These are phyloP conservation scores for Usnea hakonensis DNA, from an alignment of 495 filamentous ascomycete species.

Conservation along the genomic window DNA sequence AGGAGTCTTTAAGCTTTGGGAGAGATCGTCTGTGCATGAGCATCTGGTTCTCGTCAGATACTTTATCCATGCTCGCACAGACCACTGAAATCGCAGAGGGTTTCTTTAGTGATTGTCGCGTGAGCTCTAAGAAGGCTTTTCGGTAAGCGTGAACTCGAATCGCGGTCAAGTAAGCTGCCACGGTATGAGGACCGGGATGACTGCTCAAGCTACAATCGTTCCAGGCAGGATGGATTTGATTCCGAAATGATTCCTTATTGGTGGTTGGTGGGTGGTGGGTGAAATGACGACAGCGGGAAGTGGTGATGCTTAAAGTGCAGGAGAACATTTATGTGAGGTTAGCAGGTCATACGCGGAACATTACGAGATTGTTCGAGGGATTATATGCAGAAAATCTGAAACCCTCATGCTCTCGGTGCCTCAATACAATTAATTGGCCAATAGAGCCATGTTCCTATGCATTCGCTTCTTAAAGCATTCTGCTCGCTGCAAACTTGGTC, in stretches of 20 bases:
- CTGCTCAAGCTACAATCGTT: background rate
- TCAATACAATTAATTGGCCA: background rate
- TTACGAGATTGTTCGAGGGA: background rate
- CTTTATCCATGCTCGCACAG: too few species aligned
- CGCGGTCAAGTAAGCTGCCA: background rate
- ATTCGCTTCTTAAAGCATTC: background rate
- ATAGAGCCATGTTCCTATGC: conserved; percentile 1
- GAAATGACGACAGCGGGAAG: background rate
- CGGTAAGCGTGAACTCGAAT: background rate
- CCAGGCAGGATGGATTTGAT: background rate
- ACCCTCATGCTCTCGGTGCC: background rate
- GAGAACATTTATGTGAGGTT: background rate
- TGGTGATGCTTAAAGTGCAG: background rate
- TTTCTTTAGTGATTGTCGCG: background rate
- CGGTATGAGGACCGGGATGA: background rate
- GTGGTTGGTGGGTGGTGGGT: background rate
- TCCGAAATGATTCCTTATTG: background rate
- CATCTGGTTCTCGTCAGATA: background rate
- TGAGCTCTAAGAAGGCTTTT: background rate
- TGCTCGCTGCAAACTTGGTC: conserved; percentile 10
- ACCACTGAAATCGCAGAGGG: background rate
- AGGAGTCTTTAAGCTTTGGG: background rate
- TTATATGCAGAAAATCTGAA: background rate
- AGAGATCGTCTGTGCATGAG: background rate
- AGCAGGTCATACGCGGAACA: background rate